Percentiles rank a stretch among this genome's conserved stretches.
phyloP scores from a whole-genome alignment of 1,284 basidiomycete species.

The Exobasidium cylindrosporum region DNA sequence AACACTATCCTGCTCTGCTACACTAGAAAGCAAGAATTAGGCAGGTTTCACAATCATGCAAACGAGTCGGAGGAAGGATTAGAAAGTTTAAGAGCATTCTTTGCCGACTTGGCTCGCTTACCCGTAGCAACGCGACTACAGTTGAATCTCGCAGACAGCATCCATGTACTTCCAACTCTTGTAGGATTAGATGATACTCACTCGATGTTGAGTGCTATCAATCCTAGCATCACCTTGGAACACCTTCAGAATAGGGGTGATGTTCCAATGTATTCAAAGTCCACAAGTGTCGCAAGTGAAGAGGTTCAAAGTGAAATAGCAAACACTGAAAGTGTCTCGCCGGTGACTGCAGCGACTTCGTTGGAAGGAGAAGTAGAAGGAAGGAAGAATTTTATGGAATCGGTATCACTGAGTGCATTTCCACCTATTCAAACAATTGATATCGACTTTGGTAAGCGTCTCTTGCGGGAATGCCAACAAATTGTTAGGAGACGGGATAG shows the following conservation, averaged over 20 bases:
- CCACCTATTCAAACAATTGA: slow-evolving; percentile 32
- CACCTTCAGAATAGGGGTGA: neutral
- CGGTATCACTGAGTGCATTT: neutral
- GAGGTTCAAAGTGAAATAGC: neutral
- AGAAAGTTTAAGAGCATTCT: neutral
- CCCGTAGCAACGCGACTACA: neutral
- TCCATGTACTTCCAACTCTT: neutral
- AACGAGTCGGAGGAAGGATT: too few relatives aligned
- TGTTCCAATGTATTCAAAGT: too few relatives aligned
- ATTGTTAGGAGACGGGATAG: slow-evolving; percentile 17
- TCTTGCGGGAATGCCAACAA: slow-evolving; percentile 8
- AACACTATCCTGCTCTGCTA: neutral
- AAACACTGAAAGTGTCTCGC: neutral
- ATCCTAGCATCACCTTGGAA: neutral
- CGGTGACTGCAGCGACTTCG: neutral
- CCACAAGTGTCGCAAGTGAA: neutral
- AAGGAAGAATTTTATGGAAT: neutral
- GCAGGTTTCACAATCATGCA: too few relatives aligned
- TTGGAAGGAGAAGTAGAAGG: neutral
- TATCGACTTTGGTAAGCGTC: slow-evolving; percentile 30
- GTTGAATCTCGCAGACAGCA: neutral
- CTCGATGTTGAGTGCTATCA: neutral
- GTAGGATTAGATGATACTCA: neutral
- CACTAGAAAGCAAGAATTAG: neutral
- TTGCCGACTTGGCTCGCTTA: neutral